A percentile compares a stretch with the other conserved stretches of the same genome.
Evolutionary conservation across 805 yeast species (phyloP).

Genomic region (Cyberlindnera euphorbiiphila): DNA sequence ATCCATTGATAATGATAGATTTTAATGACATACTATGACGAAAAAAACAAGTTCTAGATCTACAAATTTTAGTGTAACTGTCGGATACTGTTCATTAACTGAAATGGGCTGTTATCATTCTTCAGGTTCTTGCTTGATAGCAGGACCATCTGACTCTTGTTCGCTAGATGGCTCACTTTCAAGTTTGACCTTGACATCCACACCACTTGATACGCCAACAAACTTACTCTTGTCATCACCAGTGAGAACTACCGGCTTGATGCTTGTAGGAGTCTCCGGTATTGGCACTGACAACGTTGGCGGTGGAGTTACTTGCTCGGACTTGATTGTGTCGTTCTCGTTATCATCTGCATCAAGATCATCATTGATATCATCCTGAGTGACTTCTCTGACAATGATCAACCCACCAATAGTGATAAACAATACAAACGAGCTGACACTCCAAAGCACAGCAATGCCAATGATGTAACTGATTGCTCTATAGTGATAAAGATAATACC

Average conservation of each 20-base stretch:
- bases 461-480: conserved; percentile 22
- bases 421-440: conserved; percentile 13
- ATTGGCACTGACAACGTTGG: too few relatives aligned
- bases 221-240: not conserved
- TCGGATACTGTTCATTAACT: too few relatives aligned
- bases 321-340: not conserved
- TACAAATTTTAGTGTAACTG: too few relatives aligned
- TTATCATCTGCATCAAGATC: conserved; percentile 6
- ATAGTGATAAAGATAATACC: conserved; percentile 25
- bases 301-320: too few relatives aligned
- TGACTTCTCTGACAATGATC: conserved; percentile 15
- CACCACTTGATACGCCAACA: conserved; percentile 1
- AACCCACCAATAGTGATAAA: conserved; percentile 20
- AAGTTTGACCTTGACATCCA: conserved; percentile 3
- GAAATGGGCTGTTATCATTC: too few relatives aligned
- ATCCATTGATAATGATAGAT: not conserved
- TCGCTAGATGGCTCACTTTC: too few relatives aligned
- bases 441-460: conserved; percentile 22
- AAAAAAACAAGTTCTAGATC: not conserved
- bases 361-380: conserved; percentile 2
- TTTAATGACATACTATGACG: conserved; percentile 5
- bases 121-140: too few relatives aligned
- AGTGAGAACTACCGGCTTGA: conserved; percentile 2
- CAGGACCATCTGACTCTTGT: too few relatives aligned
- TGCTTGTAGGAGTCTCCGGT: too few relatives aligned